Evolutionary conservation across 805 yeast species (phyloP).

Genomic region (Spathaspora girioi): DNA sequence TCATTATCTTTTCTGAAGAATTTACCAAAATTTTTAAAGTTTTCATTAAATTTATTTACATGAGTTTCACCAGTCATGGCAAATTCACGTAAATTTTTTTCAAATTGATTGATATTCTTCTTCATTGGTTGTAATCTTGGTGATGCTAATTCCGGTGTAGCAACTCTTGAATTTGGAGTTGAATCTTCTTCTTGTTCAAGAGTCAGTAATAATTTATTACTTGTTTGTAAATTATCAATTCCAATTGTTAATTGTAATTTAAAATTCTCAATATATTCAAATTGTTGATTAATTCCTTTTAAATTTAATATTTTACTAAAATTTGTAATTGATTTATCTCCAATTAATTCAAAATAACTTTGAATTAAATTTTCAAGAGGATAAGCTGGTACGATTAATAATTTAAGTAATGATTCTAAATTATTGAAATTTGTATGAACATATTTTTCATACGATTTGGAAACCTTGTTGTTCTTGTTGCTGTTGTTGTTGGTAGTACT

Average conservation of each 20-base stretch:
- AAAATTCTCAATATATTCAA: conserved; percentile 34
- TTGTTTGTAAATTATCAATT: conserved; percentile 20
- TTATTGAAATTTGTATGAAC: conserved; percentile 38
- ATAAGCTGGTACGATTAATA: conserved; percentile 58
- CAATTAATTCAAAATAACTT: conserved; percentile 61
- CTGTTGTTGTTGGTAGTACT: too few relatives aligned
- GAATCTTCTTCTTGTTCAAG: conserved; percentile 22
- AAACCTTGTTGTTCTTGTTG: conserved; percentile 12
- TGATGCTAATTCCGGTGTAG: conserved; percentile 16
- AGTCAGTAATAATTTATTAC: conserved; percentile 26
- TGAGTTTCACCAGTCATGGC: conserved; percentile 53
- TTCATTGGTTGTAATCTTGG: conserved; percentile 26
- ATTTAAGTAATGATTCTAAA: conserved; percentile 65
- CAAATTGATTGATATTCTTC: conserved; percentile 34
- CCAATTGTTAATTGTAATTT: conserved; percentile 29
- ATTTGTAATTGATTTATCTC: conserved; percentile 60
- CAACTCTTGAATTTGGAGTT: background rate
- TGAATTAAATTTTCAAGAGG: conserved; percentile 62
- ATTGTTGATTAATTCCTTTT: conserved; percentile 48
- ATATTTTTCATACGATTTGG: conserved; percentile 33
- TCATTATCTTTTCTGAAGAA: background rate
- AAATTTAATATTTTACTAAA: conserved; percentile 62
- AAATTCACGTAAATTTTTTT: conserved; percentile 45
- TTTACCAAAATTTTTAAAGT: conserved; percentile 50
- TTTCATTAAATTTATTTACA: conserved; percentile 63